A percentile compares a stretch with the other conserved stretches of the same genome.
Evolutionary conservation across 1,284 basidiomycete species (phyloP).

Genomic region (Ceratobasidium sp.): DNA sequence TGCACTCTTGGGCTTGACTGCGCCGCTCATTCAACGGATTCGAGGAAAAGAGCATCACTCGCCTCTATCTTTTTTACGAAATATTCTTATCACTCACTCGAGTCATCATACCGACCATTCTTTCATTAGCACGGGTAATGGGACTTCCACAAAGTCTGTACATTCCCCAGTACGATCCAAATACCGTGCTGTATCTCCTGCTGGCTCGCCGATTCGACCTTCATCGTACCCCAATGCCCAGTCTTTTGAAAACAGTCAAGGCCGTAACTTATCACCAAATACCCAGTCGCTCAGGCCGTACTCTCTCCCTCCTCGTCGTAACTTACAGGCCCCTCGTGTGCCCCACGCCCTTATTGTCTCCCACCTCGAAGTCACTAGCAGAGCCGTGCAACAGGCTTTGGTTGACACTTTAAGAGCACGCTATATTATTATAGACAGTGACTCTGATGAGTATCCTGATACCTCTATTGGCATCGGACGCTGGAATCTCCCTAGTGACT

Average conservation of each 20-base stretch:
- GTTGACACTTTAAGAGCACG: conserved; percentile 64
- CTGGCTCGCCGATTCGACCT: conserved; percentile 25
- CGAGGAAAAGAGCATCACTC: conserved; percentile 37
- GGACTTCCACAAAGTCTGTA: not conserved
- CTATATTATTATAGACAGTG: conserved; percentile 62
- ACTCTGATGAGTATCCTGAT: conserved; percentile 44
- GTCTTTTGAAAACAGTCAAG: conserved; percentile 11
- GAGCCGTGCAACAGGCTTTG: conserved; percentile 68
- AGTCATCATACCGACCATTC: conserved; percentile 31
- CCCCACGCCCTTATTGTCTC: conserved; percentile 75
- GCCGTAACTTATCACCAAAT: conserved; percentile 1
- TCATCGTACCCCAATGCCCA: conserved; percentile 30
- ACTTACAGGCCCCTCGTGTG: conserved; percentile 39
- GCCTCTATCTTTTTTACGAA: conserved; percentile 28
- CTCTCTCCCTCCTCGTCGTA: conserved; percentile 16
- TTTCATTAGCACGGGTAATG: conserved; percentile 2
- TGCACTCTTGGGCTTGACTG: conserved; percentile 19
- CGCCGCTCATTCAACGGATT: conserved; percentile 22
- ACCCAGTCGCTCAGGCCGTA: conserved; percentile 4
- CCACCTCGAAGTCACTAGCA: conserved; percentile 69
- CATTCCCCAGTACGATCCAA: conserved; percentile 33
- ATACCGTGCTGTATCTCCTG: conserved; percentile 29
- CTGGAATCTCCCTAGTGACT: conserved; percentile 74
- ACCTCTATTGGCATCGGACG: conserved; percentile 46
- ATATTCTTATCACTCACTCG: conserved; percentile 34